Evolutionary conservation across 345 rosid genomes (phyloP).

Genomic region (Eutrema heterophyllum): DNA sequence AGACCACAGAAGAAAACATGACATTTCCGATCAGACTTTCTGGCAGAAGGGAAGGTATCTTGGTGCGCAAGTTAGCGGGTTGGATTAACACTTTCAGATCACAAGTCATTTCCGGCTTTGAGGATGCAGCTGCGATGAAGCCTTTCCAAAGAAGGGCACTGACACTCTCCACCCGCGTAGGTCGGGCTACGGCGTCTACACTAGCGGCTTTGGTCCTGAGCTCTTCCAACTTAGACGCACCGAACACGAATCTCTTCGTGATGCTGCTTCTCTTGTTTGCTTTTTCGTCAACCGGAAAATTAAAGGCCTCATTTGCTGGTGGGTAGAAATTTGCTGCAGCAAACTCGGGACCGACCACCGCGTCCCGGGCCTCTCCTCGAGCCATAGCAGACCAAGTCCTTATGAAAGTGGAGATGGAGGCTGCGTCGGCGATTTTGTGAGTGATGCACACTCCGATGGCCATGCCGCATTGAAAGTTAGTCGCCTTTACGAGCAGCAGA

Average conservation of each 20-base stretch:
- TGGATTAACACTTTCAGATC: constrained; percentile 19
- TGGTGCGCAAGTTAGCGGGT: constrained; percentile 29
- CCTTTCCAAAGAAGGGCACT: constrained; percentile 29
- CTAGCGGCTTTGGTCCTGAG: constrained; percentile 10
- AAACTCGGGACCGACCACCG: background rate
- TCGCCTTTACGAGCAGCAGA: constrained; percentile 18
- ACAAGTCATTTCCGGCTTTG: background rate
- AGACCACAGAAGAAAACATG: background rate
- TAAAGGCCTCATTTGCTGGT: too few species aligned
- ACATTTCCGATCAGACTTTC: constrained; percentile 29
- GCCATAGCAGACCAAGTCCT: constrained; percentile 20
- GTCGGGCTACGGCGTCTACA: background rate
- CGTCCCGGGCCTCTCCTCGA: background rate
- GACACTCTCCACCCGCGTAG: constrained; percentile 30
- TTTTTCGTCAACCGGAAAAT: too few species aligned
- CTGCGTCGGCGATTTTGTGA: constrained; percentile 47
- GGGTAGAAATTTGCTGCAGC: constrained; percentile 19
- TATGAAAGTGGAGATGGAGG: constrained; percentile 30
- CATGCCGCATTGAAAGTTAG: constrained; percentile 35
- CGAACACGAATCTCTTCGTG: constrained; percentile 21
- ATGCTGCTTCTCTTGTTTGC: too few species aligned
- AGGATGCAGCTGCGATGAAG: background rate
- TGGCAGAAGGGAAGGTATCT: constrained; percentile 16
- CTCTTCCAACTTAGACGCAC: constrained; percentile 11
- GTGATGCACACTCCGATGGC: constrained; percentile 34